Evolutionary conservation across 2,329 filamentous ascomycete species (phyloP).

Genomic region (Daldinia sp.): DNA sequence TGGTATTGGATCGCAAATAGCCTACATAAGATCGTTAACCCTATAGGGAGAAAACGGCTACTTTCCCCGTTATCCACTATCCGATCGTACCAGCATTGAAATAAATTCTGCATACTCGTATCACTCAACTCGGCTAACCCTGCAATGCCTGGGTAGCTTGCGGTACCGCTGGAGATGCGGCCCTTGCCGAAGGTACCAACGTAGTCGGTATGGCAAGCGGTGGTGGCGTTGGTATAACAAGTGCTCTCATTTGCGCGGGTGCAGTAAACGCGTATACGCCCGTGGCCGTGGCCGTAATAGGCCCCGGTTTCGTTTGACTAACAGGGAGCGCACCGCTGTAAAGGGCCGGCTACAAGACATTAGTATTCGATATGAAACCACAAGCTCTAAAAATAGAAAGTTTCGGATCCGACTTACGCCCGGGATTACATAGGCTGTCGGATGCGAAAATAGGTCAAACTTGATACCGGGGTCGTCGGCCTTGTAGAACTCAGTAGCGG

Average conservation of each 20-base stretch:
- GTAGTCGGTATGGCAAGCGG: slow-evolving; percentile 22
- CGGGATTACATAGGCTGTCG: slow-evolving; percentile 39
- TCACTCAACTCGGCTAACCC: background rate
- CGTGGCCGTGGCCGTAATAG: slow-evolving; percentile 41
- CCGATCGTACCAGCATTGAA: slow-evolving; percentile 1
- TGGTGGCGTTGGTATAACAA: slow-evolving; percentile 1
- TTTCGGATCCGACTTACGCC: slow-evolving; percentile 29
- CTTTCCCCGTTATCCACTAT: background rate
- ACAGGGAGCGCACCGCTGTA: slow-evolving; percentile 43
- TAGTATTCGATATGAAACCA: slow-evolving; percentile 7
- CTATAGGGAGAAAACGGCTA: slow-evolving; percentile 7
- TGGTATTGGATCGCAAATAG: slow-evolving; percentile 12
- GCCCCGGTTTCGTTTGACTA: slow-evolving; percentile 36
- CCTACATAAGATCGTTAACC: slow-evolving; percentile 1
- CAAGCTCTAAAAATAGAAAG: background rate
- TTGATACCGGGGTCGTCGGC: slow-evolving; percentile 61
- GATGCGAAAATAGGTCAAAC: slow-evolving; percentile 61
- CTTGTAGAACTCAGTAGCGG: slow-evolving; percentile 62
- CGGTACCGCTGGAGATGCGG: slow-evolving; percentile 18
- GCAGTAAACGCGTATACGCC: slow-evolving; percentile 37
- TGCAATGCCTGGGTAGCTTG: slow-evolving; percentile 10
- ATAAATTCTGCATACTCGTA: background rate
- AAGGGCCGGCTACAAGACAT: slow-evolving; percentile 37
- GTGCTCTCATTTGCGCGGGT: slow-evolving; percentile 16
- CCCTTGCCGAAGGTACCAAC: slow-evolving; percentile 11